Conservation (phyloP, 768 basidiomycete genomes). For the Calocera viscosa region DNA sequence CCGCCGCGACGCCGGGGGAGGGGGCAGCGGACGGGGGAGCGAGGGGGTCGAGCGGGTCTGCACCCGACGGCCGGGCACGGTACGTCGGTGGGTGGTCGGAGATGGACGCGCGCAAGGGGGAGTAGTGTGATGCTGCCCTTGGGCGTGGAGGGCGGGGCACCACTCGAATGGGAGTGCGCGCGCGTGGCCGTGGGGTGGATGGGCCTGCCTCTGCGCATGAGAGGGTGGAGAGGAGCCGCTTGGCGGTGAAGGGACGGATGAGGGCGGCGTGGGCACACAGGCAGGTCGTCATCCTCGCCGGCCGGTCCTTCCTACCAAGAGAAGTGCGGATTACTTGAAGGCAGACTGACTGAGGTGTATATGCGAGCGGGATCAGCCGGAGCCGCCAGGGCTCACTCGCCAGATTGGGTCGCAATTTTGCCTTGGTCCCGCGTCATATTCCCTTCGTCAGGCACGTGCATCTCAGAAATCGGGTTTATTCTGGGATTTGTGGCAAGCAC, state of each 20-base stretch:
- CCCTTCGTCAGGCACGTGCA: too few relatives aligned
- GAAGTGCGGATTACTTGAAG: too few relatives aligned
- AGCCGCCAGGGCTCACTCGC: too few relatives aligned
- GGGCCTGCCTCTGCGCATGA: background rate
- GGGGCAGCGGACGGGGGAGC: too few relatives aligned
- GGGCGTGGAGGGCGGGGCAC: background rate
- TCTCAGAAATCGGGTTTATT: too few relatives aligned
- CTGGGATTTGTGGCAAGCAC: too few relatives aligned
- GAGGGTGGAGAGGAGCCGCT: background rate
- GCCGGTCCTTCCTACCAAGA: too few relatives aligned
- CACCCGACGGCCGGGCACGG: background rate
- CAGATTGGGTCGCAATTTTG: too few relatives aligned
- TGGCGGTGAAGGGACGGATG: background rate
- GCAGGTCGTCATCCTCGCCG: background rate
- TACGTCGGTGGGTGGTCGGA: background rate
- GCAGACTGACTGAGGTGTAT: too few relatives aligned
- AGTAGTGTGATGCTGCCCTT: background rate
- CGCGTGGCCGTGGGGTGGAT: background rate
- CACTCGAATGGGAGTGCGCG: background rate
- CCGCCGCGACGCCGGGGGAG: background rate
- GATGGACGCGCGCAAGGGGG: background rate
- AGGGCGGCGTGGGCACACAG: background rate
- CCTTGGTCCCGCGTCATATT: too few relatives aligned
- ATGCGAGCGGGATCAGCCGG: too few relatives aligned
- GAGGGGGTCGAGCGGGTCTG: too few relatives aligned